Base-by-base conservation (phyloP, 1,284 basidiomycete species). In the Thecaphora thlaspeos region DNA sequence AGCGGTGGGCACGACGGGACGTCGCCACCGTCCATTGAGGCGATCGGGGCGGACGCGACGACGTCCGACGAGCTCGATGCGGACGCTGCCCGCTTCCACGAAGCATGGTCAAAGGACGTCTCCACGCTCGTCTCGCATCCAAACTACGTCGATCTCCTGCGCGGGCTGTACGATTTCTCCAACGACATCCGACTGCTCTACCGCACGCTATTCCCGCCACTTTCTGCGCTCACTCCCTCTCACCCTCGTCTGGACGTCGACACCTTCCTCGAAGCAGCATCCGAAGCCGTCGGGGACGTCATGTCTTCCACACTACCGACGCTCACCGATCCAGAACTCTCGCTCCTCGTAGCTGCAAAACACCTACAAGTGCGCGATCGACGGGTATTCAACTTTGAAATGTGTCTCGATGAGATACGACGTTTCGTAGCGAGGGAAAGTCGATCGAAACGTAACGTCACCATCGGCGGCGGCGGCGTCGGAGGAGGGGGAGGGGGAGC, bases 341-440 rank as follows among this genome's bases (percentile, higher is more conserved):
- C 70, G 1, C 51, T 77, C 0, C 61, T 77, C 10, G 63, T 77
- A 30, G 50, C 75, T 1, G 56, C 75, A 36, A 72, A 71, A 41
- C 75, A 77, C n/a, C 48, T 77, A 0, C 64, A 68, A 42, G 55
- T 60, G 3, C 59, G 64, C 17, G 71, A 71, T 38, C 58, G 66
- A 11, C 37, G 43, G n/a, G 53, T 68, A n/a, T 77, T 77, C 53
- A 77, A 73, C 48, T 76, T 76, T 45, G 75, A 75, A 51, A 74
- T 76, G 71, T 62, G 59, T 28, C 70, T 70, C 32, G 61, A 70
- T 38, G 70, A 75, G 34, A 41, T 76, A 0, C 30, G 51, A 4
- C 59, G 68, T 3, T 77, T 75, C 42, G 73, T 55, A 7, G 43
- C 54, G 0, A 32, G 55, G 19, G 58, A 65, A n/a, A 9, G 47